These are phyloP conservation scores for Solanum commersonii DNA, from an alignment of 257 asterid species.

Conservation along the genomic window DNA sequence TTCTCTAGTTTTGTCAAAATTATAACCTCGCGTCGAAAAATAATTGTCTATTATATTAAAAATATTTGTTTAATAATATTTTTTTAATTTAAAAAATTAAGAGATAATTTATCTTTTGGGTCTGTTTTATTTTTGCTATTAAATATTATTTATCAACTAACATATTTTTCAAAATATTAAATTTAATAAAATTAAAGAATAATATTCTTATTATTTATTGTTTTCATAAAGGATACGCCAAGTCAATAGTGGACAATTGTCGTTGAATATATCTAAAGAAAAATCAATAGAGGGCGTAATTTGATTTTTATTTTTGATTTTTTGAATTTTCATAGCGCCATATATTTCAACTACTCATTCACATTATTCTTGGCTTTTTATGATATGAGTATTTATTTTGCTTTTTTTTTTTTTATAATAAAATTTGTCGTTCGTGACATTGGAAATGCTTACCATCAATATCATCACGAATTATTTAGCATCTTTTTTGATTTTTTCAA, in stretches of 20 bases:
- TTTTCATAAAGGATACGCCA: no score
- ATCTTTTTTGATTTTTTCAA: background rate
- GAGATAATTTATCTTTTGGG: no score
- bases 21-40: no score
- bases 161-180: no score
- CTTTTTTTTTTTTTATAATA: background rate
- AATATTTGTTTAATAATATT: no score
- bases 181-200: no score
- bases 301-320: background rate
- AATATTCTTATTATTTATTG: no score
- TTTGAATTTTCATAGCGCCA: slow-evolving; percentile 2
- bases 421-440: background rate
- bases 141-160: no score
- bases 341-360: background rate
- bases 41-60: no score
- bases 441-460: background rate
- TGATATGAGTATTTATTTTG: background rate
- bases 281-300: background rate
- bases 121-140: no score
- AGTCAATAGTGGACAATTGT: no score
- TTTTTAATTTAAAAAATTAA: no score
- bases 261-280: background rate
- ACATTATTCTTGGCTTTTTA: background rate
- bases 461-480: background rate
- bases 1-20: background rate